These are phyloP conservation scores for Ogataea neopini DNA, from an alignment of 805 yeast genomes.

Conservation along the genomic window DNA sequence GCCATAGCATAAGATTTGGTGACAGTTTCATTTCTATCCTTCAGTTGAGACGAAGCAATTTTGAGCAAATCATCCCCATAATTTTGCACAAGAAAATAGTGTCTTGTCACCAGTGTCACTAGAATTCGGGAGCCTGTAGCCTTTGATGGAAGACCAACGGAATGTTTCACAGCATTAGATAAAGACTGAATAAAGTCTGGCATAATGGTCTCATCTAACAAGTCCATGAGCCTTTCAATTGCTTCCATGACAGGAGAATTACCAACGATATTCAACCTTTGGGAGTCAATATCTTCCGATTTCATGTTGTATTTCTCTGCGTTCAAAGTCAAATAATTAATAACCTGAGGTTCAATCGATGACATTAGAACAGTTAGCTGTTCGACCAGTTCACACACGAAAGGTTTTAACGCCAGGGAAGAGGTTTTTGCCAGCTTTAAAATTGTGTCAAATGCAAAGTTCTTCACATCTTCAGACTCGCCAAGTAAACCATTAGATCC, in stretches of 20 bases:
- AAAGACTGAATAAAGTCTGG: constrained; percentile 51
- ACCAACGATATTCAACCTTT: constrained; percentile 70
- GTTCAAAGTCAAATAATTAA: constrained; percentile 81
- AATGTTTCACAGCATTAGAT: constrained; percentile 56
- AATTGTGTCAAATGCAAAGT: constrained; percentile 75
- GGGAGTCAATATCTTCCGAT: constrained; percentile 71
- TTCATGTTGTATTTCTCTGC: constrained; percentile 84
- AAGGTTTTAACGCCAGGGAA: constrained; percentile 61
- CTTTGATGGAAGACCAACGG: constrained; percentile 90
- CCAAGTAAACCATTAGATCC: constrained; percentile 79
- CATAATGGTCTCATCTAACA: constrained; percentile 53
- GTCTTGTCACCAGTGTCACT: constrained; percentile 61
- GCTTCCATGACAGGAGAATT: constrained; percentile 89
- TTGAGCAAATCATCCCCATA: constrained; percentile 66
- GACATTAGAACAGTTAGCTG: constrained; percentile 76
- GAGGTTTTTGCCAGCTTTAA: constrained; percentile 66
- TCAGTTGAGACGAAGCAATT: constrained; percentile 57
- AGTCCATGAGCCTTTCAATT: constrained; percentile 65
- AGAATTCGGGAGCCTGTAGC: constrained; percentile 78
- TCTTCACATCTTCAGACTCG: constrained; percentile 81
- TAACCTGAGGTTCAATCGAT: constrained; percentile 85
- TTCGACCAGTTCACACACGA: constrained; percentile 65
- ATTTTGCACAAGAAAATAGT: constrained; percentile 44
- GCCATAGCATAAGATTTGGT: constrained; percentile 76
- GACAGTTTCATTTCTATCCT: constrained; percentile 72